Percentiles rank a stretch among this genome's conserved stretches.
phyloP scores from a whole-genome alignment of 139 green algal species.

The Nannochloris sp. region DNA sequence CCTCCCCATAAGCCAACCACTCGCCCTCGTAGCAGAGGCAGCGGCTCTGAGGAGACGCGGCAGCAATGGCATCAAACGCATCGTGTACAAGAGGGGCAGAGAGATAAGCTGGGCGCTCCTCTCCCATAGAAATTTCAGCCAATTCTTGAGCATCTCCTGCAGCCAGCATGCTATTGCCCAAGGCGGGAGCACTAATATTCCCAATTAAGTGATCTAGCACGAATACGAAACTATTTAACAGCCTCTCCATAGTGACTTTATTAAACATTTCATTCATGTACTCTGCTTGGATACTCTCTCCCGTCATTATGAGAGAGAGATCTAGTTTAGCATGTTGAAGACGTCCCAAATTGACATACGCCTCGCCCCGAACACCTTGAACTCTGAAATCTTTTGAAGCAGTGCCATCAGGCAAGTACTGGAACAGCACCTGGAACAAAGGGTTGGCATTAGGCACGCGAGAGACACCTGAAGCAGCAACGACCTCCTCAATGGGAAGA shows the following conservation, averaged over 20 bases:
- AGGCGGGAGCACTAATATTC: too few relatives aligned
- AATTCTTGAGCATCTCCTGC: not conserved
- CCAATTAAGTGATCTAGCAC: too few relatives aligned
- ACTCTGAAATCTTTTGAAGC: too few relatives aligned
- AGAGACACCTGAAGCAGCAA: not conserved
- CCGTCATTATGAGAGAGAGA: not conserved
- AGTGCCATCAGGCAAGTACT: too few relatives aligned
- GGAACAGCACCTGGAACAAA: constrained; percentile 12
- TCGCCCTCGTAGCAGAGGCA: not conserved
- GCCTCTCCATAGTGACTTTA: not conserved
- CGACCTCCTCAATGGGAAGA: not conserved
- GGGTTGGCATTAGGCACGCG: not conserved
- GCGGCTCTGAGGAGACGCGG: not conserved
- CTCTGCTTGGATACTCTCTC: not conserved
- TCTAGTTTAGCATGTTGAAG: too few relatives aligned
- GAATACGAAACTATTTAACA: not conserved
- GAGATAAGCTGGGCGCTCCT: not conserved
- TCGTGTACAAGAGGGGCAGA: not conserved
- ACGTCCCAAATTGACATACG: too few relatives aligned
- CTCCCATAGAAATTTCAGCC: not conserved
- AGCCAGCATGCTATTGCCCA: not conserved
- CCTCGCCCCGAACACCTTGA: too few relatives aligned
- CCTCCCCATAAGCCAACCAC: not conserved
- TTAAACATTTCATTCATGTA: not conserved
- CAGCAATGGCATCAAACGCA: not conserved